A percentile compares a stretch with the other conserved stretches of the same genome.
These are phyloP conservation scores for Macrocybe sp. DNA, from an alignment of 1,284 basidiomycete species.

Conservation along the genomic window DNA sequence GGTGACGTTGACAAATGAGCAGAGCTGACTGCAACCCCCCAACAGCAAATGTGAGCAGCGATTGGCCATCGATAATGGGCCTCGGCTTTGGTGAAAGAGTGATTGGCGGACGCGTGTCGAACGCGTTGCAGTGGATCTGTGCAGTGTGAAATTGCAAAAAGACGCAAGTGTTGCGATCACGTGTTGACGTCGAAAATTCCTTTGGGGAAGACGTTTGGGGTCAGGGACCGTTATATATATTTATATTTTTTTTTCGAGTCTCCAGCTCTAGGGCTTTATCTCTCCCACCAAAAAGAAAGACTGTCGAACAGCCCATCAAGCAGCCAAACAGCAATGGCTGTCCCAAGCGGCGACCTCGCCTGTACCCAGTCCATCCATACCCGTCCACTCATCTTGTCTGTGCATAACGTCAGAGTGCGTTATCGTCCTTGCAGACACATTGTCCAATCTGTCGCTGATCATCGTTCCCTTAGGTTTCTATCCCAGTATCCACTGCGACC, in stretches of 20 bases:
- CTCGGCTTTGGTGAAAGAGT: too few relatives aligned
- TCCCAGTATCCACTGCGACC: constrained; percentile 73
- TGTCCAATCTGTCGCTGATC: constrained; percentile 10
- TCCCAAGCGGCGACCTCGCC: constrained; percentile 29
- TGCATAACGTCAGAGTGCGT: constrained; percentile 65
- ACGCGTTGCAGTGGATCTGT: too few relatives aligned
- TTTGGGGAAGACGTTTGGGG: constrained; percentile 38
- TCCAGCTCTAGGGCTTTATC: constrained; percentile 18
- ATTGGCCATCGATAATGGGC: too few relatives aligned
- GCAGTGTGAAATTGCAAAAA: too few relatives aligned
- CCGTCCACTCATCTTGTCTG: constrained; percentile 61
- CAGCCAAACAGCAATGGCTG: constrained; percentile 29
- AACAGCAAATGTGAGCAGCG: too few relatives aligned
- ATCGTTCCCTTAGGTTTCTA: constrained; percentile 52
- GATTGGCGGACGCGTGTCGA: too few relatives aligned
- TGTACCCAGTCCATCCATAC: constrained; percentile 37
- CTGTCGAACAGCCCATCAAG: constrained; percentile 10
- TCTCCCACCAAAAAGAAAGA: constrained; percentile 6
- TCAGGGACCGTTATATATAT: constrained; percentile 31
- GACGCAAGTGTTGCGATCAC: constrained; percentile 6
- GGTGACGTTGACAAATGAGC: too few relatives aligned
- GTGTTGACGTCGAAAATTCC: constrained; percentile 27
- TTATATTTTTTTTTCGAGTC: constrained; percentile 11
- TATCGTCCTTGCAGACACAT: constrained; percentile 12
- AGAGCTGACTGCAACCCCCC: too few relatives aligned